Evolutionary conservation across 257 asterid species (phyloP), one percentile per base, ranked within the genome.

Genomic region (Nicotiana knightiana): DNA sequence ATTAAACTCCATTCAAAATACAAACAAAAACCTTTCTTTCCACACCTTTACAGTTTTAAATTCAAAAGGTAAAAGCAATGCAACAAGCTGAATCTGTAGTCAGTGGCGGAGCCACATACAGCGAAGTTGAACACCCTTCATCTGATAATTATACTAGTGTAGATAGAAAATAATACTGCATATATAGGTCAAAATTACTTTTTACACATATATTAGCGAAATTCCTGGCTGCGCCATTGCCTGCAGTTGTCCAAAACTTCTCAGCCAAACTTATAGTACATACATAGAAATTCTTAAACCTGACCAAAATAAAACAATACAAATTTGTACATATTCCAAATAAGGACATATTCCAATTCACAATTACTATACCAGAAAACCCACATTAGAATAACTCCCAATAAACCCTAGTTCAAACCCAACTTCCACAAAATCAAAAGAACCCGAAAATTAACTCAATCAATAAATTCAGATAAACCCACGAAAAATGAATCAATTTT

Each of bases 351-450:
- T 51, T 75, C 35, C 9, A 73, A 24, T 24, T 73, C 79, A 26
- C 53, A 51, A 67, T 66, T 30, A 46, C 11, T 26, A 67, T 2
- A 28, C n/a, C 17, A 11, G 66, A 59, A 81, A 32, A 18, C n/a
- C 16, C 80, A 58, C 30, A 79, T 43, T 37, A 62, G 39, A 48
- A 30, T 37, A 63, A 43, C 28, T 80, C 62, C 63, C 77, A 46
- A 64, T 80, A 80, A 80, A 64, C 83, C 83, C 83, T 57, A 55
- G 32, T 43, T 61, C 68, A 55, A 62, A 54, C 70, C 33, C 18
- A 67, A 71, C 61, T 62, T 39, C 70, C 57, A 61, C 55, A 62
- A 39, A 81, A 63, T 79, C 26, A 62, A 51, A 48, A 80, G 15
- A 35, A 59, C 21, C 62, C 18, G 17, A 33, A 59, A 21, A 9